Conservation (phyloP, 139 green algal genomes). For the Closterium sp. region DNA sequence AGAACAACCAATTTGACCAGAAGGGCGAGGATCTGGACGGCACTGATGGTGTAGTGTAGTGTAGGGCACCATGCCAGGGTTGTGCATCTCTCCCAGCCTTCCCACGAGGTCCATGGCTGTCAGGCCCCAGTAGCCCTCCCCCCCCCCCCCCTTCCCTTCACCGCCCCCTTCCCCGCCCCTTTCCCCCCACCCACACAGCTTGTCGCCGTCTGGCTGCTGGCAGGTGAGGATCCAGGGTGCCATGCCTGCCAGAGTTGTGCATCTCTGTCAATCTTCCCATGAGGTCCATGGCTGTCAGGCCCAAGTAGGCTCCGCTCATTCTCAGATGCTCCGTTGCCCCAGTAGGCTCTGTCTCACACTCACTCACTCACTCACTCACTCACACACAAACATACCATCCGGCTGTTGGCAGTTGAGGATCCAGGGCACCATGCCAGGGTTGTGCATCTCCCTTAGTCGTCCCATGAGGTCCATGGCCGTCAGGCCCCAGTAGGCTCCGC, state of each 20-base stretch:
- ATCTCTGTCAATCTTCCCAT: not conserved
- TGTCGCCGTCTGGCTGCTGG: constrained; percentile 35
- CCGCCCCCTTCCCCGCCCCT: too few relatives aligned
- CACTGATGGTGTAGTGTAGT: constrained; percentile 92
- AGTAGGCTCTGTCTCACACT: not conserved
- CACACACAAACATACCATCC: not conserved
- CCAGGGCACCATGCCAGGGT: not conserved
- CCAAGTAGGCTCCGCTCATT: too few relatives aligned
- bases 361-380: not conserved
- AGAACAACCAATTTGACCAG: too few relatives aligned
- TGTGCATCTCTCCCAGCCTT: too few relatives aligned
- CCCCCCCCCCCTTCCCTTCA: too few relatives aligned
- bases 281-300: too few relatives aligned
- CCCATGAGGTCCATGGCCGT: not conserved
- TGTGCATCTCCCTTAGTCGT: not conserved
- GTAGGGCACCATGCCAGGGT: too few relatives aligned
- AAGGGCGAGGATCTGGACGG: constrained; percentile 89
- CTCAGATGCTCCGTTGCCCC: too few relatives aligned
- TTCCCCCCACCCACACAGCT: too few relatives aligned
- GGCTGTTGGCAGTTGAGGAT: constrained; percentile 33
- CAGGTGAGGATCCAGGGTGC: constrained; percentile 4
- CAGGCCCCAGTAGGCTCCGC: not conserved
- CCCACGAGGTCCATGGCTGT: too few relatives aligned
- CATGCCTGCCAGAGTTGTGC: not conserved
- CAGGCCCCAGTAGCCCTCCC: too few relatives aligned